Base-by-base conservation (phyloP, 352 stramenopile genomes). In the Phytophthora sp. region DNA sequence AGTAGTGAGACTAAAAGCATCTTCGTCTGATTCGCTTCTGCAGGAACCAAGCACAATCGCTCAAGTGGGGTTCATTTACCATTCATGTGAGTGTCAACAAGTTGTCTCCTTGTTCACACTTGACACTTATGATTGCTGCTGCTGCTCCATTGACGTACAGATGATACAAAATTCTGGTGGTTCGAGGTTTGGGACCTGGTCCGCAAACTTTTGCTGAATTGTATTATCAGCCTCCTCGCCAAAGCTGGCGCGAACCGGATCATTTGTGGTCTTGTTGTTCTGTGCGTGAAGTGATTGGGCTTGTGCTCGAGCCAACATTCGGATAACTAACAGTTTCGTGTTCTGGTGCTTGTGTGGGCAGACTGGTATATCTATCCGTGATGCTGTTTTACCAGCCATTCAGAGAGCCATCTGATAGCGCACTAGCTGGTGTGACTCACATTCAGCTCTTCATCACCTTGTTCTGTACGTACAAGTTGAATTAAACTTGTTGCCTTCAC, bases 361-460 rank as follows among this genome's bases (percentile, higher is more conserved):
- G 82, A 27, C 73, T 93, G 21, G 74, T 86, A n/a, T 93, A 90
- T 61, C 74, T 93, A 21, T 88, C 82, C 2, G 74, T 90, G 3
- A 80, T 91, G 76, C 67, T 93, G 39, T 90, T 90, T 54, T 84
- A 77, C 31, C 68, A 91, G 55, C 84, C 84, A 11, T 91, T 84
- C 59, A 85, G 84, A 45, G 74, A 89, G 5, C 56, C 50, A 4
- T 89, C 82, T 0, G 82, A 93, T 41, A 91, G 79, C 53, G 73
- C 79, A 7, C 79, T 93, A 13, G 77, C 84, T 13, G 72, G 80
- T 7, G 60, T 89, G 41, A 84, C 77, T 20, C 78, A 93, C 30
- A 89, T 93, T 57, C 80, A 93, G 62, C 72, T 93, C 35, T 93
- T 91, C 65, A 63, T 91, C 70, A 90, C 82, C 18, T 66, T 93